Evolutionary conservation across 2,329 filamentous ascomycete genomes (phyloP).

Genomic region (Clonostachys rosea): DNA sequence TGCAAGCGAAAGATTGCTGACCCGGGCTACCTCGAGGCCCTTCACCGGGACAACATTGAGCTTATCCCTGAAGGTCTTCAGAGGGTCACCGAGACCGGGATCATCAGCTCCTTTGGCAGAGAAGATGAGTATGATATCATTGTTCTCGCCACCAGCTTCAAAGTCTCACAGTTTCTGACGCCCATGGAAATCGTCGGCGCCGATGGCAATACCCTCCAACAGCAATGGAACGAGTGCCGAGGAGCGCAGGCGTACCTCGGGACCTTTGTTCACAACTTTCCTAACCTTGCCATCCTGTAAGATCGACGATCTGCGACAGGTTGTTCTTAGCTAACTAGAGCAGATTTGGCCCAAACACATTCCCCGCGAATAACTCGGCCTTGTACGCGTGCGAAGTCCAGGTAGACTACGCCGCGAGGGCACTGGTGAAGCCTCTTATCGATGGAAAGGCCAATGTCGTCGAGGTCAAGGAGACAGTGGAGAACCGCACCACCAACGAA

Average conservation of each 20-base stretch:
- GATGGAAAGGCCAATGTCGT: constrained; percentile 9
- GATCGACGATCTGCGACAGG: neutral
- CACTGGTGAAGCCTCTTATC: constrained; percentile 17
- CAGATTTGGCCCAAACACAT: constrained; percentile 14
- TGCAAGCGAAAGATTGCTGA: constrained; percentile 1
- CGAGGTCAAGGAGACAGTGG: constrained; percentile 4
- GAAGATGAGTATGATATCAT: constrained; percentile 7
- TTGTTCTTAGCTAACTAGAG: neutral
- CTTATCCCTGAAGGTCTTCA: constrained; percentile 14
- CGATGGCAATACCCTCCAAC: constrained; percentile 21
- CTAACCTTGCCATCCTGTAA: constrained; percentile 9
- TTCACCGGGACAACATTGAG: constrained; percentile 15
- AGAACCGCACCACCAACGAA: constrained; percentile 6
- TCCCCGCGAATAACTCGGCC: constrained; percentile 16
- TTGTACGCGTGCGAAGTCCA: constrained; percentile 15
- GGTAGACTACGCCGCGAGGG: constrained; percentile 18
- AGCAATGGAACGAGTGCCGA: constrained; percentile 14
- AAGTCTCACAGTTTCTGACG: constrained; percentile 13
- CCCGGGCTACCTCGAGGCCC: constrained; percentile 14
- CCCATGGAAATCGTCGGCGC: constrained; percentile 17
- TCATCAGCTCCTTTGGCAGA: constrained; percentile 17
- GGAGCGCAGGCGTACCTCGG: constrained; percentile 21
- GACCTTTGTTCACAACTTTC: constrained; percentile 19
- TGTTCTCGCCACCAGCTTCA: constrained; percentile 17
- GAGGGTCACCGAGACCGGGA: constrained; percentile 20